These are phyloP conservation scores for Coprinopsis sp. DNA, from an alignment of 768 basidiomycete species.

Conservation along the genomic window DNA sequence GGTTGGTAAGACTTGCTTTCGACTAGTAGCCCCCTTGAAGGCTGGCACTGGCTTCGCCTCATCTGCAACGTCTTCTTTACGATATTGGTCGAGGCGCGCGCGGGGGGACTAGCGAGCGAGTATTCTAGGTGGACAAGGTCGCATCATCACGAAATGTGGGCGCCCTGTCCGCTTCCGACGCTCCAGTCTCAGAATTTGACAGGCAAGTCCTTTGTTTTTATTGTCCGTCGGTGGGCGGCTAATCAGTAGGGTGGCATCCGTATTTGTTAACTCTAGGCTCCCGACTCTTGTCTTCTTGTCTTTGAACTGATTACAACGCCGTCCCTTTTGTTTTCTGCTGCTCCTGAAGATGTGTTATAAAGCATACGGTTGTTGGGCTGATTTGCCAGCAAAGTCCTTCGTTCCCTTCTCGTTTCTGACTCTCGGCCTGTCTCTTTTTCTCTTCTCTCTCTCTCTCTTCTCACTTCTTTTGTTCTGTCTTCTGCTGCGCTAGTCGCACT, in stretches of 20 bases:
- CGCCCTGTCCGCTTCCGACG: too few species aligned
- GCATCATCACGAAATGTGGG: too few species aligned
- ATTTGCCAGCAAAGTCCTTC: not conserved
- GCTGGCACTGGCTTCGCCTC: too few species aligned
- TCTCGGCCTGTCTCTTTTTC: not conserved
- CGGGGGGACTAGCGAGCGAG: too few species aligned
- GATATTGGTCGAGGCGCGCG: too few species aligned
- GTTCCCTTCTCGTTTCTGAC: not conserved
- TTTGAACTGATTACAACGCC: not conserved
- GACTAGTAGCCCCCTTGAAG: too few species aligned
- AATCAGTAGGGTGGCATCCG: too few species aligned
- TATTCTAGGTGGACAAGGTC: too few species aligned
- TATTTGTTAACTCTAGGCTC: not conserved
- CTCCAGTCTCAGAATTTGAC: too few species aligned
- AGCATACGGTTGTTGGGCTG: not conserved
- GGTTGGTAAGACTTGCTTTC: too few species aligned
- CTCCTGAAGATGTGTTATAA: not conserved
- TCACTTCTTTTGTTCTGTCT: not conserved
- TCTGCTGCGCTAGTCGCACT: not conserved
- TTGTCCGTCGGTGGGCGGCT: too few species aligned
- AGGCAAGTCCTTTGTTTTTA: not conserved
- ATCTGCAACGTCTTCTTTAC: too few species aligned
- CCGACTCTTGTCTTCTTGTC: not conserved
- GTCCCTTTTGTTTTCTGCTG: not conserved
- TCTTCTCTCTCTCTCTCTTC: not conserved